A percentile compares a stretch with the other conserved stretches of the same genome.
Evolutionary conservation across 192 early-diverging fungal species (phyloP).

Genomic region (Rhizoclosmatium globosum): DNA sequence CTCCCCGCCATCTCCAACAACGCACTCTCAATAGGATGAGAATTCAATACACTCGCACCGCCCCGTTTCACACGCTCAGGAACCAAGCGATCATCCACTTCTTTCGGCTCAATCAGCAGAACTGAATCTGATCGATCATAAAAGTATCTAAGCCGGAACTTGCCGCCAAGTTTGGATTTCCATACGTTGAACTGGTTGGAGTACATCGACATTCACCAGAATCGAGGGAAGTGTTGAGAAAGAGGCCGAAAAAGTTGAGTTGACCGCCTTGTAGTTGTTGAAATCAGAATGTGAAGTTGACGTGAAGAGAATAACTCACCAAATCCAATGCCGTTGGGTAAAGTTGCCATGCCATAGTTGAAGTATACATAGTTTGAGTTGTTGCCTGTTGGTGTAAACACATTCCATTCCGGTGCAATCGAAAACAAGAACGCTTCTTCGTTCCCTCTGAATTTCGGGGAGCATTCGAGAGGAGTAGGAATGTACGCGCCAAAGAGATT

Average conservation of each 20-base stretch:
- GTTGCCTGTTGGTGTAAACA: background rate
- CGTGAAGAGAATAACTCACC: constrained; percentile 5
- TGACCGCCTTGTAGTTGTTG: constrained; percentile 9
- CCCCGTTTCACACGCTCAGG: background rate
- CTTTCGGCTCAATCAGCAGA: constrained; percentile 5
- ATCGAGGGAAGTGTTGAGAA: constrained; percentile 11
- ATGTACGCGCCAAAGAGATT: constrained; percentile 5
- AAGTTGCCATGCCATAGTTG: constrained; percentile 27
- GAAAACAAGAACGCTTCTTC: constrained; percentile 18
- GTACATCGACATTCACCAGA: background rate
- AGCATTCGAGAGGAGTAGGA: constrained; percentile 6
- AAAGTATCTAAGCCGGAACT: background rate
- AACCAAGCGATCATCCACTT: constrained; percentile 32
- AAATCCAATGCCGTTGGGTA: constrained; percentile 29
- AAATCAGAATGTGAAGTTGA: too few species aligned
- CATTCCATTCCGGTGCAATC: background rate
- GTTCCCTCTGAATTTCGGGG: background rate
- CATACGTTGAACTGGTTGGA: constrained; percentile 10
- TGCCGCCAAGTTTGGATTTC: background rate
- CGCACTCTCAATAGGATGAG: constrained; percentile 23
- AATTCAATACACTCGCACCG: constrained; percentile 7
- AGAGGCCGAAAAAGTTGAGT: constrained; percentile 18
- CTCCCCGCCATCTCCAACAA: constrained; percentile 35
- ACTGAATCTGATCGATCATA: constrained; percentile 21
- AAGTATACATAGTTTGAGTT: constrained; percentile 27